Conservation (phyloP, 2,329 filamentous ascomycete genomes). For the Fusarium mangiferae region DNA sequence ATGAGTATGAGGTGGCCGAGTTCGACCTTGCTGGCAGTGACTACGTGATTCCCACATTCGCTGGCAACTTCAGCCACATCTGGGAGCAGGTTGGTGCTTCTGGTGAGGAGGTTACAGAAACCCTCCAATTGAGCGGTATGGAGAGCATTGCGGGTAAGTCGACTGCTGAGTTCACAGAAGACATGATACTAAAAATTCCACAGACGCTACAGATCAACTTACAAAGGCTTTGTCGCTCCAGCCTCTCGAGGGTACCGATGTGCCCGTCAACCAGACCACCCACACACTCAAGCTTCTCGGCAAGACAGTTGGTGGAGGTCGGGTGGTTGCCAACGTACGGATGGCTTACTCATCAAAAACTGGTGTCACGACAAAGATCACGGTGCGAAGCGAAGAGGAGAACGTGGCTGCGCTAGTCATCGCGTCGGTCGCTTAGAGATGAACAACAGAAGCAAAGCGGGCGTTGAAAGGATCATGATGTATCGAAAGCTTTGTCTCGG, state of each 20-base stretch:
- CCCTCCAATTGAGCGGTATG: constrained; percentile 84
- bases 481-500: constrained; percentile 46
- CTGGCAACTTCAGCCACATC: constrained; percentile 92
- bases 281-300: constrained; percentile 96
- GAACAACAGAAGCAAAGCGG: constrained; percentile 44
- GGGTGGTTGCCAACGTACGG: constrained; percentile 85
- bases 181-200: constrained; percentile 39
- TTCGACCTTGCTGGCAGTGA: constrained; percentile 91
- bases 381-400: constrained; percentile 90
- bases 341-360: constrained; percentile 95
- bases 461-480: constrained; percentile 52
- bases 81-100: constrained; percentile 94
- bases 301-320: constrained; percentile 91
- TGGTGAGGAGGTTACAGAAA: constrained; percentile 91
- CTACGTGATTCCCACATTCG: constrained; percentile 93
- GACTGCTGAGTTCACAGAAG: neutral
- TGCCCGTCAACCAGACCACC: constrained; percentile 86
- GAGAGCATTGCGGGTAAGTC: constrained; percentile 91
- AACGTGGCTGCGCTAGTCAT: constrained; percentile 87
- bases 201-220: constrained; percentile 93
- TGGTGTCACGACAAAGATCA: constrained; percentile 96
- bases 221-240: constrained; percentile 88
- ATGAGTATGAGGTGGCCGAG: constrained; percentile 97
- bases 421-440: constrained; percentile 79
- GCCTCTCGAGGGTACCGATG: constrained; percentile 92